These are phyloP conservation scores for Paraconiothyrium brasiliense DNA, from an alignment of 2,329 filamentous ascomycete species.

Conservation along the genomic window DNA sequence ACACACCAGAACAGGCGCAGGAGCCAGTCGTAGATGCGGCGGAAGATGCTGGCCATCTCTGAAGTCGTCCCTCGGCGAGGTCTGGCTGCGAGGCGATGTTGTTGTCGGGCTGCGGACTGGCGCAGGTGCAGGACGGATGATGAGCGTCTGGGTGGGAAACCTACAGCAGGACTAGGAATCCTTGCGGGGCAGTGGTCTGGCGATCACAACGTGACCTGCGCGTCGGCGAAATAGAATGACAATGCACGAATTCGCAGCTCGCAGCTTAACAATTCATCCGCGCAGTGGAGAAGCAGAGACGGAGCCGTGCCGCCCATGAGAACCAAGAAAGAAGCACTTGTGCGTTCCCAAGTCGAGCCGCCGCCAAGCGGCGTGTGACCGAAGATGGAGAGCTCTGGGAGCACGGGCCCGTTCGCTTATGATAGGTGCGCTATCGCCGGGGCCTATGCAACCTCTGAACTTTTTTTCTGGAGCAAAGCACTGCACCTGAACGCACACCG, in stretches of 20 bases:
- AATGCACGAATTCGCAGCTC: constrained; percentile 22
- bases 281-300: constrained; percentile 33
- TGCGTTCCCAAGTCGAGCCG: constrained; percentile 18
- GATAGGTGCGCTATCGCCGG: constrained; percentile 26
- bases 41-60: constrained; percentile 88
- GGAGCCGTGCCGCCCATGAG: constrained; percentile 44
- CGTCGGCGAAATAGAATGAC: constrained; percentile 38
- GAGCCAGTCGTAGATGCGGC: constrained; percentile 97
- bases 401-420: constrained; percentile 28
- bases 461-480: constrained; percentile 22
- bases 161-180: constrained; percentile 40
- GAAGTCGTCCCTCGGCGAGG: constrained; percentile 22
- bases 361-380: constrained; percentile 29
- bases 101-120: constrained; percentile 30
- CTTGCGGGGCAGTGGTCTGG: constrained; percentile 43
- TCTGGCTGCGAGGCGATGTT: constrained; percentile 47
- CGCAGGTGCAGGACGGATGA: constrained; percentile 31
- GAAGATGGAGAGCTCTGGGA: constrained; percentile 12
- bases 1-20: constrained; percentile 95
- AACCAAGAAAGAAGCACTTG: constrained; percentile 33
- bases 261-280: constrained; percentile 22
- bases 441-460: constrained; percentile 29
- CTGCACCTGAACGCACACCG: not conserved
- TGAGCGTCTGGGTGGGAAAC: constrained; percentile 33
- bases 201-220: constrained; percentile 38